phyloP scores from a whole-genome alignment of 257 asterid species.

The Scutellaria barbata region DNA sequence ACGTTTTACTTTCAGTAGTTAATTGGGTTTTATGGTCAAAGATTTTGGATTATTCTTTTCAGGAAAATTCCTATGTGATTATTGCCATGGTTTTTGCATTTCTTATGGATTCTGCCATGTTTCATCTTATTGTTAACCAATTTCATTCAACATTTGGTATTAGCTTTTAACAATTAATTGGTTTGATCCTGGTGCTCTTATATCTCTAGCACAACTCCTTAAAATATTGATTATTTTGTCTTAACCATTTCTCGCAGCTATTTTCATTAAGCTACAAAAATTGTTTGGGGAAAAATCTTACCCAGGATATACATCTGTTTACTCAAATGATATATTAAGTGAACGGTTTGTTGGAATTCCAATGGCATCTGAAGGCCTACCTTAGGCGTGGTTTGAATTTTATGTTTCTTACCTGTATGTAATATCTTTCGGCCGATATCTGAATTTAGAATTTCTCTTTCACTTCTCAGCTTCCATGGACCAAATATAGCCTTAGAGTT shows the following conservation, averaged over 20 bases:
- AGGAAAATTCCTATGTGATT: slow-evolving; percentile 3
- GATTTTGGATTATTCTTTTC: slow-evolving; percentile 11
- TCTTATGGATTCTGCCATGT: slow-evolving; percentile 17
- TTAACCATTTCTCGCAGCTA: not conserved
- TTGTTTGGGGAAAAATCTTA: not conserved
- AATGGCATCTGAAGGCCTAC: not conserved
- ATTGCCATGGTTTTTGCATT: slow-evolving; percentile 4
- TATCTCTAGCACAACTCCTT: not conserved
- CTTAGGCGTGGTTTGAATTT: not conserved
- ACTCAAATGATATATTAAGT: not conserved
- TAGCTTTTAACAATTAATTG: not conserved
- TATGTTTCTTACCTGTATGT: not conserved
- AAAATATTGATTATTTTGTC: not conserved
- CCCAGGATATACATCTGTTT: not conserved
- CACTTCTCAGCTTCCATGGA: slow-evolving; percentile 14
- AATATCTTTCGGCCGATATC: not conserved
- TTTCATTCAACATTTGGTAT: not conserved
- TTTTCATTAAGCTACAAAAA: not conserved
- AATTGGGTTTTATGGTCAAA: slow-evolving; percentile 27
- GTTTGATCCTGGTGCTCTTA: slow-evolving; percentile 23
- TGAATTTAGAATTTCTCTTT: slow-evolving; percentile 1
- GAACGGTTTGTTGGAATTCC: too few relatives aligned
- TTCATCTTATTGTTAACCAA: not conserved
- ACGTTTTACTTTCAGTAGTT: slow-evolving; percentile 3
- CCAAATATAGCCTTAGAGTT: slow-evolving; percentile 16